Conservation (phyloP, 1,284 basidiomycete genomes). For the Vanrija sp. region DNA sequence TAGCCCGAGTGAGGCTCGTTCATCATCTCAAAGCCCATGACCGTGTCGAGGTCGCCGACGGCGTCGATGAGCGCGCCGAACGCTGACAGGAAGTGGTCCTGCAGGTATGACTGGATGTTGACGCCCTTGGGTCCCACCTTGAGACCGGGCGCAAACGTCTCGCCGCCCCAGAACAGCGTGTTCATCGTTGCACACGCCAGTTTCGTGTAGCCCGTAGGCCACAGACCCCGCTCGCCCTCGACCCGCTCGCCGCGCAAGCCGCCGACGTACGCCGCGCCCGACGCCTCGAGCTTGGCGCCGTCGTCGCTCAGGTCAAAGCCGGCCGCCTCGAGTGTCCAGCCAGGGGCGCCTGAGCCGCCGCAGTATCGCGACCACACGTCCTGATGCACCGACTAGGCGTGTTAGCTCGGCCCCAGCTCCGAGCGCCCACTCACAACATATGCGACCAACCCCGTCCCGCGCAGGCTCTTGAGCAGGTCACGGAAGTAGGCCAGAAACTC, state of each 20-base stretch:
- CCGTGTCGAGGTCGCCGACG: slow-evolving; percentile 69
- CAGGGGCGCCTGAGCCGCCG: slow-evolving; percentile 87
- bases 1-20: slow-evolving; percentile 97
- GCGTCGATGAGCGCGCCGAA: slow-evolving; percentile 66
- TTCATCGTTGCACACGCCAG: slow-evolving; percentile 81
- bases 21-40: slow-evolving; percentile 91
- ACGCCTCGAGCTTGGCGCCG: slow-evolving; percentile 62
- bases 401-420: neutral
- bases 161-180: slow-evolving; percentile 86
- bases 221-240: slow-evolving; percentile 65
- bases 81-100: slow-evolving; percentile 73
- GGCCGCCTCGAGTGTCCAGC: slow-evolving; percentile 78
- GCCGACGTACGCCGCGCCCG: slow-evolving; percentile 75
- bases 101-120: slow-evolving; percentile 76
- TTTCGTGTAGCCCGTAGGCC: slow-evolving; percentile 82
- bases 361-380: slow-evolving; percentile 94
- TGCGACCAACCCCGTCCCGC: slow-evolving; percentile 71
- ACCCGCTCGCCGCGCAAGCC: slow-evolving; percentile 59
- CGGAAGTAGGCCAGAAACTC: slow-evolving; percentile 80
- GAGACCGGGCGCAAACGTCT: slow-evolving; percentile 73
- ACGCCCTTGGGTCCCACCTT: slow-evolving; percentile 56
- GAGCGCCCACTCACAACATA: slow-evolving; percentile 69
- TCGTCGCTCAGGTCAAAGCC: slow-evolving; percentile 65
- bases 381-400: slow-evolving; percentile 63
- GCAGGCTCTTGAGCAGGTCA: slow-evolving; percentile 67